Percentiles rank a stretch among this genome's conserved stretches.
Conservation (phyloP, 768 basidiomycete species). For the Kwoniella dejecticola region DNA sequence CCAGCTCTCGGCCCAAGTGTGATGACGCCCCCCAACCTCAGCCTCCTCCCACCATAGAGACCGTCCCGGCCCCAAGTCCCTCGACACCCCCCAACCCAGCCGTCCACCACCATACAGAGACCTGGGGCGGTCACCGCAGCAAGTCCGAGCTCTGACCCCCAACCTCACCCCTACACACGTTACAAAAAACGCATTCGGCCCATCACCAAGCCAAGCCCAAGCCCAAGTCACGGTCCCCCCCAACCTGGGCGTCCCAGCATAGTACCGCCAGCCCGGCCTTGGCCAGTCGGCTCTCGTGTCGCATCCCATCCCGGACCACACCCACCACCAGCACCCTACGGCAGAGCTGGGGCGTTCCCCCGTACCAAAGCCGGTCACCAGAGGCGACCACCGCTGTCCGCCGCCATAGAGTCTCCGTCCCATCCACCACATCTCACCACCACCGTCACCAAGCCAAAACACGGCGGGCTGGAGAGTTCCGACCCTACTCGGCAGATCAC, state of each 20-base stretch:
- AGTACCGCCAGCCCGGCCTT: background rate
- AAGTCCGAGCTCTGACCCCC: background rate
- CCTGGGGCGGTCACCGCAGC: background rate
- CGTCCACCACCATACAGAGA: background rate
- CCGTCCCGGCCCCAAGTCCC: background rate
- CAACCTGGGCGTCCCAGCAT: background rate
- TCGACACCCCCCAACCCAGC: background rate
- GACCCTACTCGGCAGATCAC: background rate
- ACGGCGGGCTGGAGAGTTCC: conserved; percentile 33
- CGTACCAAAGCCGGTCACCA: background rate
- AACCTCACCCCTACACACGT: background rate
- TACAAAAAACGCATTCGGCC: background rate
- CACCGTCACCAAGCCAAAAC: background rate
- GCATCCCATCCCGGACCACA: background rate
- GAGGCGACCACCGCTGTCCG: background rate
- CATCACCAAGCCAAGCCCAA: background rate
- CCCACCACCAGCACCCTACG: background rate
- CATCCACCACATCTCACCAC: background rate
- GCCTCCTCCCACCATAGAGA: background rate
- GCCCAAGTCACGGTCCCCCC: background rate
- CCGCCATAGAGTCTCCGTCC: background rate
- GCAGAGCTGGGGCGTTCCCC: conserved; percentile 5
- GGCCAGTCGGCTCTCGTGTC: background rate
- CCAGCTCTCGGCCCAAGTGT: background rate
- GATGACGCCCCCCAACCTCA: conserved; percentile 2